These are phyloP conservation scores for Daldinia eschscholtzii DNA, from an alignment of 2,329 filamentous ascomycete species.

Conservation along the genomic window DNA sequence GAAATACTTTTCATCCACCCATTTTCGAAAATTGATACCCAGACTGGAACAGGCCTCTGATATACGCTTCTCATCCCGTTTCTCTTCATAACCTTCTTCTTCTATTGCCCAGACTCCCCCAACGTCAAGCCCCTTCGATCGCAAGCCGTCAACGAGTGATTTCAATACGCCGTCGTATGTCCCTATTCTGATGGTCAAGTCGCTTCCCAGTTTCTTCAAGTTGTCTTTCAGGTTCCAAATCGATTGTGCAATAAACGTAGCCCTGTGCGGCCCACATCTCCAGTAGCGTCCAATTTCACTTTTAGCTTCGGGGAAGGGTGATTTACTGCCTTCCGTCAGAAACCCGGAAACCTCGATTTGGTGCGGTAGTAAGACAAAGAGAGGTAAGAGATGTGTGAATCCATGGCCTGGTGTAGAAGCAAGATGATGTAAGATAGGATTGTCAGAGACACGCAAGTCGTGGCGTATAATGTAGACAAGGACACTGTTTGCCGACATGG, in stretches of 20 bases:
- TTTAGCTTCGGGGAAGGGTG: slow-evolving; percentile 76
- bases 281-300: slow-evolving; percentile 76
- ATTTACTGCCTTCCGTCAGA: slow-evolving; percentile 64
- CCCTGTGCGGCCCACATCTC: slow-evolving; percentile 79
- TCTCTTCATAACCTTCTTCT: slow-evolving; percentile 78
- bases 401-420: slow-evolving; percentile 63
- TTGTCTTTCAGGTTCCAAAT: slow-evolving; percentile 78
- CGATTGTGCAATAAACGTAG: slow-evolving; percentile 78
- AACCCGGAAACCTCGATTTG: slow-evolving; percentile 84
- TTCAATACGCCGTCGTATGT: slow-evolving; percentile 69
- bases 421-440: slow-evolving; percentile 75
- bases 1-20: slow-evolving; percentile 82
- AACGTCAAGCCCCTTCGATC: slow-evolving; percentile 61
- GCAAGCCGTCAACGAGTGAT: slow-evolving; percentile 66
- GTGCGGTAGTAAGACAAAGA: slow-evolving; percentile 76
- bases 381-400: slow-evolving; percentile 77
- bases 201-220: slow-evolving; percentile 70
- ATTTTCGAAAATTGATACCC: slow-evolving; percentile 72
- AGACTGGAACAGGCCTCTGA: slow-evolving; percentile 64
- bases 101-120: slow-evolving; percentile 79
- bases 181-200: slow-evolving; percentile 74
- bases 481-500: slow-evolving; percentile 60
- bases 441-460: slow-evolving; percentile 80
- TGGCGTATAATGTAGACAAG: slow-evolving; percentile 79
- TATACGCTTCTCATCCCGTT: slow-evolving; percentile 70